phyloP scores from a whole-genome alignment of 1,284 basidiomycete genomes.

The Tetrapyrgos nigripes region DNA sequence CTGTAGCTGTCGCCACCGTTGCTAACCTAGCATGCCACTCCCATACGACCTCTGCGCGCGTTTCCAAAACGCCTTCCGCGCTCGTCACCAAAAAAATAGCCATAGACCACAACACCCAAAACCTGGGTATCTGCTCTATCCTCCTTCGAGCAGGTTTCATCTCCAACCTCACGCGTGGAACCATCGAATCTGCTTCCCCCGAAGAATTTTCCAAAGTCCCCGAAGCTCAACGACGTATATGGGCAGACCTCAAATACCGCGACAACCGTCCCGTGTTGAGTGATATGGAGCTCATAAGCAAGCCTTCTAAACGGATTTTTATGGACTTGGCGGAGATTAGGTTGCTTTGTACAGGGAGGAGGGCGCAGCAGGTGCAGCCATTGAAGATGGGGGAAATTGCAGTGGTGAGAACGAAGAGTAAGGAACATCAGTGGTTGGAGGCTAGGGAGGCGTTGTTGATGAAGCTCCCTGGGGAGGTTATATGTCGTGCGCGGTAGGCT shows the following conservation, averaged over 20 bases:
- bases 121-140: conserved; percentile 83
- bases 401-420: conserved; percentile 73
- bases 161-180: conserved; percentile 82
- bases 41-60: conserved; percentile 86
- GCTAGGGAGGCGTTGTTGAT: conserved; percentile 74
- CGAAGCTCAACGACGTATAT: conserved; percentile 76
- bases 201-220: conserved; percentile 58
- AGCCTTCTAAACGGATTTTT: conserved; percentile 76
- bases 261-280: conserved; percentile 84
- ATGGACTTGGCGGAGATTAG: conserved; percentile 78
- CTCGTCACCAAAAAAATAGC: conserved; percentile 77
- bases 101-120: conserved; percentile 82
- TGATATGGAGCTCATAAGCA: conserved; percentile 76
- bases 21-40: conserved; percentile 32
- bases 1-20: no score
- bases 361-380: conserved; percentile 75
- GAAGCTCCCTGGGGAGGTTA: conserved; percentile 71
- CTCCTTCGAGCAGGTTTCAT: conserved; percentile 89
- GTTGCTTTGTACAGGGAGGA: conserved; percentile 74
- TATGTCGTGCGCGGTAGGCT: conserved; percentile 70
- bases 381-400: conserved; percentile 88
- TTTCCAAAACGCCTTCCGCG: conserved; percentile 88
- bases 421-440: conserved; percentile 76
- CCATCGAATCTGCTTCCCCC: conserved; percentile 69
- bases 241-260: conserved; percentile 91